Conservation (phyloP, 176 grass and related monocot species). For the Musa acuminata region DNA sequence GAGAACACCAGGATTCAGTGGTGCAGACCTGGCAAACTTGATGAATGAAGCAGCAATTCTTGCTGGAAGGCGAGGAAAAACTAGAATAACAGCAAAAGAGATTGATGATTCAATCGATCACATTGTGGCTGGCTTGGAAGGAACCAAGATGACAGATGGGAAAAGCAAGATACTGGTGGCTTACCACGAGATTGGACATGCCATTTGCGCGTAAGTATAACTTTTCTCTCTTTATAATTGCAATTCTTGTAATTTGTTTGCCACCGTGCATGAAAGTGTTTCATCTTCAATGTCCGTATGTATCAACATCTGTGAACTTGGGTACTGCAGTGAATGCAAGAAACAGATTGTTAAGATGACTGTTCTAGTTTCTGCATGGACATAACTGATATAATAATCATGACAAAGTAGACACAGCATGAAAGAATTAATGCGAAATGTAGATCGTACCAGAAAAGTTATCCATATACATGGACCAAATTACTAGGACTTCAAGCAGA, state of each 20-base stretch:
- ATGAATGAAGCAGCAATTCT: conserved; percentile 94
- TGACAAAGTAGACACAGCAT: too few relatives aligned
- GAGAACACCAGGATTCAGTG: conserved; percentile 81
- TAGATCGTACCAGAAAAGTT: too few relatives aligned
- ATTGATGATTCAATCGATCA: conserved; percentile 82
- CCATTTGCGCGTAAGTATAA: conserved; percentile 58
- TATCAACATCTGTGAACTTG: too few relatives aligned
- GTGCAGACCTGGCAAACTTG: conserved; percentile 71
- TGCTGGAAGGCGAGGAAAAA: conserved; percentile 56
- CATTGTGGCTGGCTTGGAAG: conserved; percentile 70
- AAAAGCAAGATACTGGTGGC: conserved; percentile 72
- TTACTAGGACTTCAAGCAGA: neutral
- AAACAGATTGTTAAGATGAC: too few relatives aligned
- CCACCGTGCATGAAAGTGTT: neutral
- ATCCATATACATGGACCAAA: neutral
- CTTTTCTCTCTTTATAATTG: neutral
- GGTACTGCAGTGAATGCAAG: too few relatives aligned
- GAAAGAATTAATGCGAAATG: too few relatives aligned
- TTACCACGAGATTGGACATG: conserved; percentile 88
- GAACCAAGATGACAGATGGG: conserved; percentile 67
- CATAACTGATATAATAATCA: too few relatives aligned
- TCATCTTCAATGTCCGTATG: too few relatives aligned
- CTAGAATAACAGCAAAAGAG: conserved; percentile 48
- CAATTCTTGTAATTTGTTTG: neutral
- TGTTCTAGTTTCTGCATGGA: too few relatives aligned